Evolutionary conservation across 139 green algal genomes (phyloP), one percentile per base, ranked within the genome.

Genomic region (Haematococcus lacustris): DNA sequence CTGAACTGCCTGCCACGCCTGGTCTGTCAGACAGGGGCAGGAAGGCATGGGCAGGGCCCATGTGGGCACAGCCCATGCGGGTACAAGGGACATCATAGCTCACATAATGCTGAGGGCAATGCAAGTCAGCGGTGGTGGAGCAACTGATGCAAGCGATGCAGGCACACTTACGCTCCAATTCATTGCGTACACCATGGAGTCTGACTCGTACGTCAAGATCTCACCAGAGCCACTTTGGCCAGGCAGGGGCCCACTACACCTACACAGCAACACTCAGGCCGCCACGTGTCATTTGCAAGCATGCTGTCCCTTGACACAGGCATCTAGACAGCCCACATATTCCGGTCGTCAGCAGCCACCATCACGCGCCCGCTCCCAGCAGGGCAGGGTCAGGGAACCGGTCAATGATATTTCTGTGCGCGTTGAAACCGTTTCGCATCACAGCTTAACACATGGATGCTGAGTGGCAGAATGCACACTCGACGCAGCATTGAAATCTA

Each of bases 201-300:
- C 38, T 1, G 79, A 83, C 38, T 96, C 88, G 77, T 97, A 95
- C 0, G 95, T 98, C 73, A 97, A 97, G 1, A 98, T 97, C 78
- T 98, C 80, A n/a, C n/a, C n/a, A n/a, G n/a, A n/a, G n/a, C n/a
- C n/a, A n/a, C n/a, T n/a, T n/a, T n/a, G n/a, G n/a, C n/a, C n/a
- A n/a, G n/a, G n/a, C n/a, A n/a, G n/a, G n/a, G 0, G 77, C 83
- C 13, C 77, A 34, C 50, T 34, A 5, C 41, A 33, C 50, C 43
- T 28, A n/a, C 21, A n/a, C 34, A 13, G 25, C 66, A 30, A 37
- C 61, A 21, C 41, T 39, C 1, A 65, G 25, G 34, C 35, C 34
- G 32, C 4, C 73, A 71, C 71, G 51, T 32, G n/a, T n/a, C n/a
- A n/a, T n/a, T n/a, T n/a, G n/a, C n/a, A n/a, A n/a, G n/a, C n/a